phyloP scores from a whole-genome alignment of 768 basidiomycete species.

The Phlebiopsis flavidoalba region DNA sequence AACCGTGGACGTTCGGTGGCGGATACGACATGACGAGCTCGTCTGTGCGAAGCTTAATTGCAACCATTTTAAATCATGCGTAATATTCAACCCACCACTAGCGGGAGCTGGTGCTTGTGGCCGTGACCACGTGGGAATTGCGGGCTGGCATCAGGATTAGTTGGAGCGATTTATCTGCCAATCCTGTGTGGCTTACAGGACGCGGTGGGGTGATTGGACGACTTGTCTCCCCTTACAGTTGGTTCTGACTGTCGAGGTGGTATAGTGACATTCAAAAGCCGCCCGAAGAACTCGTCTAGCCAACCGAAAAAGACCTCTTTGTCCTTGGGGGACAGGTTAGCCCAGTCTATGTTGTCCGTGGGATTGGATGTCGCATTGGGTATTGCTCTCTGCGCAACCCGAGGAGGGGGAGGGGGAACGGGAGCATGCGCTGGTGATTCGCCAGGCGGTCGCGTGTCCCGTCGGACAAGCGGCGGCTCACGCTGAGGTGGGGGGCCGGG shows the following conservation, averaged over 20 bases:
- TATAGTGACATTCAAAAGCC: constrained; percentile 27
- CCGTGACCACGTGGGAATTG: background rate
- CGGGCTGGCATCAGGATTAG: background rate
- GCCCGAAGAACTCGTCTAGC: constrained; percentile 78
- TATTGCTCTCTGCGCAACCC: background rate
- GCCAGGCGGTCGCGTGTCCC: constrained; percentile 7
- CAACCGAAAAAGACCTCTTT: constrained; percentile 71
- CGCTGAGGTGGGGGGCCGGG: constrained; percentile 2
- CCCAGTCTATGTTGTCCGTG: constrained; percentile 54
- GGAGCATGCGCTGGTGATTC: background rate
- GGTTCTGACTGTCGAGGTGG: constrained; percentile 3
- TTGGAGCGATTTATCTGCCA: background rate
- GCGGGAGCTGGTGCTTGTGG: background rate
- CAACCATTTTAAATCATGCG: background rate
- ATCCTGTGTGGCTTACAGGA: constrained; percentile 1
- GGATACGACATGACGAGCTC: constrained; percentile 30
- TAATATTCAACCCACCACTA: background rate
- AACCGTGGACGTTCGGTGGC: constrained; percentile 27
- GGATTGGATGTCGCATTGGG: background rate
- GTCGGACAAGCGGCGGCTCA: constrained; percentile 4
- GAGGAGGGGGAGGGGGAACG: constrained; percentile 20
- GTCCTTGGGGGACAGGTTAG: constrained; percentile 59
- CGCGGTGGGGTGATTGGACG: background rate
- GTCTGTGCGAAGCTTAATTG: constrained; percentile 9
- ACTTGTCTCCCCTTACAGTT: background rate